These are phyloP conservation scores for Amphirosellinia nigrospora DNA, from an alignment of 495 filamentous ascomycete species.

Conservation along the genomic window DNA sequence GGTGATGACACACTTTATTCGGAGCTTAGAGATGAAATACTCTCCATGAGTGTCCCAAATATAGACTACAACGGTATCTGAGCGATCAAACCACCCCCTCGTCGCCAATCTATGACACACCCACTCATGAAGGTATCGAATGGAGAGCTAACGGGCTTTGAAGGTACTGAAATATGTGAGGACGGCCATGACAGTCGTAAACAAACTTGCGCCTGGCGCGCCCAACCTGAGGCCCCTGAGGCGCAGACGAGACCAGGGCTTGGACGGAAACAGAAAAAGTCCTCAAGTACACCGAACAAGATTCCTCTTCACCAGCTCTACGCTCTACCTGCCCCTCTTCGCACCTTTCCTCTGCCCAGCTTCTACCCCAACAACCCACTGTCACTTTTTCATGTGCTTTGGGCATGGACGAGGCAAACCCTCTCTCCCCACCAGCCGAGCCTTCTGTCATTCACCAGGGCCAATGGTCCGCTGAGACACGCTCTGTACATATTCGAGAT, in stretches of 20 bases:
- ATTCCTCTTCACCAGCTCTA: slow-evolving; percentile 72
- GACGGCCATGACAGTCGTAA: slow-evolving; percentile 48
- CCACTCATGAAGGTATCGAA: neutral
- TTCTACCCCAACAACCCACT: slow-evolving; percentile 93
- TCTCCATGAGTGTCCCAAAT: slow-evolving; percentile 74
- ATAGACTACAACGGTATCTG: slow-evolving; percentile 99
- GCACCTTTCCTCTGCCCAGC: slow-evolving; percentile 78
- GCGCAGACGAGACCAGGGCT: slow-evolving; percentile 24
- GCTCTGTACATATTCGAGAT: slow-evolving; percentile 85
- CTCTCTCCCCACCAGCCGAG: slow-evolving; percentile 72
- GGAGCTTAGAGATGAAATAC: slow-evolving; percentile 74
- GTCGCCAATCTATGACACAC: slow-evolving; percentile 1
- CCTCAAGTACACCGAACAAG: slow-evolving; percentile 26
- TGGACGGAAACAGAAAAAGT: slow-evolving; percentile 4
- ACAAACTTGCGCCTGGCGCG: slow-evolving; percentile 33
- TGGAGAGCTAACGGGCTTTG: slow-evolving; percentile 31
- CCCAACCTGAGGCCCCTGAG: neutral
- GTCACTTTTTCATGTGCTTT: slow-evolving; percentile 78
- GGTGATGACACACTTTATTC: slow-evolving; percentile 65
- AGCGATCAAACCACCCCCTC: slow-evolving; percentile 54
- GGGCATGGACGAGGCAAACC: slow-evolving; percentile 75
- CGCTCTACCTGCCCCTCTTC: slow-evolving; percentile 77
- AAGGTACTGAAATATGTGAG: slow-evolving; percentile 47
- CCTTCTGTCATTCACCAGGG: slow-evolving; percentile 69
- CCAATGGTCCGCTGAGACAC: slow-evolving; percentile 77